Evolutionary conservation across 23 red algal genomes (phyloP).

Genomic region (Gracilaria domingensis): DNA sequence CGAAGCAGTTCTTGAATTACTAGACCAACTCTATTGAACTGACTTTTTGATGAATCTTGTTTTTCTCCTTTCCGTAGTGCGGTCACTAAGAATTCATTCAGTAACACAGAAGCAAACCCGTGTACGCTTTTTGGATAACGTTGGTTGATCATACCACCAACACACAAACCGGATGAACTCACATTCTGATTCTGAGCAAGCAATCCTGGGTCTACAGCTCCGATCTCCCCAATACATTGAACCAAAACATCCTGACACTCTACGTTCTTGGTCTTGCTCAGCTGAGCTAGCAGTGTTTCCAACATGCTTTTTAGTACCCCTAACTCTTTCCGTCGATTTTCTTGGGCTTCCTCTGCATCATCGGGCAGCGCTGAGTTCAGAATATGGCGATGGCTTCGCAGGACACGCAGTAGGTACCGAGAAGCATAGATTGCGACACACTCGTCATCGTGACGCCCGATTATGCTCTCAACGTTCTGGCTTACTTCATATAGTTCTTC

Average conservation of each 20-base stretch:
- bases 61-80: slow-evolving; percentile 72
- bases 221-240: slow-evolving; percentile 79
- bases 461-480: slow-evolving; percentile 49
- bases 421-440: slow-evolving; percentile 43
- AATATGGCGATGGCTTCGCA: slow-evolving; percentile 18
- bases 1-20: slow-evolving; percentile 94
- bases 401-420: slow-evolving; percentile 11
- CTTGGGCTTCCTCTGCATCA: not conserved
- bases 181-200: not conserved
- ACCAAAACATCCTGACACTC: slow-evolving; percentile 63
- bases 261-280: slow-evolving; percentile 48
- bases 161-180: not conserved
- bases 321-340: not conserved
- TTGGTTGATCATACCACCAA: not conserved
- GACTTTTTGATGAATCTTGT: slow-evolving; percentile 30
- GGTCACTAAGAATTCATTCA: slow-evolving; percentile 80
- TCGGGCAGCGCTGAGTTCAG: not conserved
- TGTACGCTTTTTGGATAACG: slow-evolving; percentile 35
- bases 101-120: slow-evolving; percentile 62
- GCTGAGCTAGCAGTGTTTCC: slow-evolving; percentile 27
- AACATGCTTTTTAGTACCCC: slow-evolving; percentile 7
- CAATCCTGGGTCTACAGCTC: slow-evolving; percentile 80
- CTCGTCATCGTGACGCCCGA: slow-evolving; percentile 49
- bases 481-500: slow-evolving; percentile 16
- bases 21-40: slow-evolving; percentile 76